Percentiles rank a stretch among this genome's conserved stretches.
These are phyloP conservation scores for Tolypocladium endophyticum DNA, from an alignment of 2,329 filamentous ascomycete species.

Conservation along the genomic window DNA sequence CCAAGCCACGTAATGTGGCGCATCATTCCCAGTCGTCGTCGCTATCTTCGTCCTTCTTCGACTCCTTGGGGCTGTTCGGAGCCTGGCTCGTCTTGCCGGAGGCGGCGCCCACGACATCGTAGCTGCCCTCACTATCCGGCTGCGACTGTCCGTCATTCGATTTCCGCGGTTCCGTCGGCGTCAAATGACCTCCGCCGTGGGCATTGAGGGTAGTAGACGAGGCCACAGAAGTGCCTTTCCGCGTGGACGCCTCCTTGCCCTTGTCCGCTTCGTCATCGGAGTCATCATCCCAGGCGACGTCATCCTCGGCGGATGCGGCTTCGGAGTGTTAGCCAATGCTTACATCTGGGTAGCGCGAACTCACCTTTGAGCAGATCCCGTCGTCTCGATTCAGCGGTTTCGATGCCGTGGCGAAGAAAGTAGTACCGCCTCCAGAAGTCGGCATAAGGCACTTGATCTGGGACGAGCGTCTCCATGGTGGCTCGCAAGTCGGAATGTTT, in stretches of 20 bases:
- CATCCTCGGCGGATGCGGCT: conserved; percentile 63
- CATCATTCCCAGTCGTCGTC: conserved; percentile 11
- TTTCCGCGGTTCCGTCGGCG: conserved; percentile 54
- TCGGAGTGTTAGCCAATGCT: conserved; percentile 1
- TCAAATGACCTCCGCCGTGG: conserved; percentile 35
- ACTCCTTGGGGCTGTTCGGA: conserved; percentile 53
- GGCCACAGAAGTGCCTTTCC: conserved; percentile 36
- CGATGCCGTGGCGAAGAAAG: conserved; percentile 83
- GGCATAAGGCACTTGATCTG: conserved; percentile 77
- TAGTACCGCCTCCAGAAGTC: conserved; percentile 95
- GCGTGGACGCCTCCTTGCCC: conserved; percentile 11
- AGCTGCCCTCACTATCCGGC: conserved; percentile 88
- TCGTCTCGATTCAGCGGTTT: conserved; percentile 82
- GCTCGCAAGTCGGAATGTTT: conserved; percentile 75
- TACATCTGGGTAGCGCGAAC: conserved; percentile 11
- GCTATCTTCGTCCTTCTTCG: conserved; percentile 36
- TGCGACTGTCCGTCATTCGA: conserved; percentile 87
- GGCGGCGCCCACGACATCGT: conserved; percentile 76
- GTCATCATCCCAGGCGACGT: conserved; percentile 64
- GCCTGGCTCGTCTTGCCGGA: conserved; percentile 71
- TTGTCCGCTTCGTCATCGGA: conserved; percentile 39
- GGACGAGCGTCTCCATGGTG: conserved; percentile 95
- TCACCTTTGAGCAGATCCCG: conserved; percentile 85
- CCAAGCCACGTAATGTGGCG: conserved; percentile 1
- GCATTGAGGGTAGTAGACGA: conserved; percentile 54